phyloP scores from a whole-genome alignment of 2,329 filamentous ascomycete genomes.

The Botrytis medusae region DNA sequence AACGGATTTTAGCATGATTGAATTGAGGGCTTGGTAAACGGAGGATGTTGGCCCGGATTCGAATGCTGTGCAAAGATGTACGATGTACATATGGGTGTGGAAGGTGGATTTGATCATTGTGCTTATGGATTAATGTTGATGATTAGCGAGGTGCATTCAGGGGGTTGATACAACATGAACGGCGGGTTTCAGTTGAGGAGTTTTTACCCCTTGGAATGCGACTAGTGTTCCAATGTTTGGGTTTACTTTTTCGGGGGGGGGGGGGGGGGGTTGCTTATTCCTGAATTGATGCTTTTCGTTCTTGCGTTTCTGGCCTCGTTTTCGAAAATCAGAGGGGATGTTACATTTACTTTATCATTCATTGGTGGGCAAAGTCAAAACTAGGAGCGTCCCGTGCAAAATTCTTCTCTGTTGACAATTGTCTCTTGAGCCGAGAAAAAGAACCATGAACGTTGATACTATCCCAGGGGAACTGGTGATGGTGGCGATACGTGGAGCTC shows the following conservation, averaged over 20 bases:
- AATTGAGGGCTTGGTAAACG: background rate
- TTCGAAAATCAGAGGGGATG: background rate
- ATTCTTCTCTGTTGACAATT: background rate
- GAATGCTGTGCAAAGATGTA: background rate
- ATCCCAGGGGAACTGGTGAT: background rate
- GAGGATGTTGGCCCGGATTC: background rate
- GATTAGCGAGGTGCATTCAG: background rate
- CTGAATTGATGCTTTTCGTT: background rate
- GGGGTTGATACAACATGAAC: background rate
- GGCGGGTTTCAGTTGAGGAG: too few species aligned
- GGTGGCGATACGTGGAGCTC: background rate
- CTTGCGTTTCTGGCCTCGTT: background rate
- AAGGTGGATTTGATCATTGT: background rate
- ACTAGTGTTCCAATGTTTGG: background rate
- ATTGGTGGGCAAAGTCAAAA: background rate
- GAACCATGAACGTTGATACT: rapidly evolving
- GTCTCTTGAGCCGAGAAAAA: background rate
- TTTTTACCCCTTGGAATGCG: too few species aligned
- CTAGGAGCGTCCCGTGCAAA: too few species aligned
- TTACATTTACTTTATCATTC: background rate
- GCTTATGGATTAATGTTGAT: background rate
- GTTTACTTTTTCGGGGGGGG: too few species aligned
- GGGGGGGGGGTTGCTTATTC: background rate
- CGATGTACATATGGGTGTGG: background rate
- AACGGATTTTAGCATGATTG: background rate